phyloP scores from a whole-genome alignment of 257 asterid species.

The Nicotiana sylvestris region DNA sequence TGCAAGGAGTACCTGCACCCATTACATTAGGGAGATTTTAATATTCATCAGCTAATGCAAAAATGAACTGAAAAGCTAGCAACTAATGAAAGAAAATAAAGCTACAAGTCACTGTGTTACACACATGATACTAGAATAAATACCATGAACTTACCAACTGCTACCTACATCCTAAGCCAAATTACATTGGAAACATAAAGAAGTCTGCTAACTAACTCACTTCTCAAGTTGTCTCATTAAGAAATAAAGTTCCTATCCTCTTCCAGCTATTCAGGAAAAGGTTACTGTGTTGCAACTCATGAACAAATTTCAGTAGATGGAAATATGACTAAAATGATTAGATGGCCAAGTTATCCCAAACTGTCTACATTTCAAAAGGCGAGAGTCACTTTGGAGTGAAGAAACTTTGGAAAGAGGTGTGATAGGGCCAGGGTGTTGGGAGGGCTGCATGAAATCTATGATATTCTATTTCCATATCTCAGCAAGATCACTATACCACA shows the following conservation, averaged over 20 bases:
- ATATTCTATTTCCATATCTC: background rate
- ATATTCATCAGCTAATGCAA: conserved; percentile 4
- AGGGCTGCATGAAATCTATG: background rate
- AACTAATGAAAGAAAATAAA: conserved; percentile 1
- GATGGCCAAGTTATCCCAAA: background rate
- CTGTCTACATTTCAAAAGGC: no score
- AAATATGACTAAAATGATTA: background rate
- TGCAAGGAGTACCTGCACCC: conserved; percentile 86
- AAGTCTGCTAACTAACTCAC: background rate
- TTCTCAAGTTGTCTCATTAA: background rate
- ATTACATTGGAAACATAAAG: background rate
- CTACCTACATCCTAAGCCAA: background rate
- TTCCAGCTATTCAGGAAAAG: background rate
- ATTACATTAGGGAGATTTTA: background rate
- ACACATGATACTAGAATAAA: background rate
- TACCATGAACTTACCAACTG: background rate
- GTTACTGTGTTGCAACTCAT: background rate
- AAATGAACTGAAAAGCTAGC: conserved; percentile 6
- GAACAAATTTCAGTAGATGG: background rate
- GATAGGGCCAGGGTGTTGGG: no score
- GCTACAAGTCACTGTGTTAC: background rate
- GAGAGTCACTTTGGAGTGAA: background rate
- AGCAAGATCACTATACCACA: background rate
- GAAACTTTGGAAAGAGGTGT: background rate
- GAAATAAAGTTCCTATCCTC: background rate